These are phyloP conservation scores for Macrolepiota dolichaula DNA, from an alignment of 768 basidiomycete genomes.

Conservation along the genomic window DNA sequence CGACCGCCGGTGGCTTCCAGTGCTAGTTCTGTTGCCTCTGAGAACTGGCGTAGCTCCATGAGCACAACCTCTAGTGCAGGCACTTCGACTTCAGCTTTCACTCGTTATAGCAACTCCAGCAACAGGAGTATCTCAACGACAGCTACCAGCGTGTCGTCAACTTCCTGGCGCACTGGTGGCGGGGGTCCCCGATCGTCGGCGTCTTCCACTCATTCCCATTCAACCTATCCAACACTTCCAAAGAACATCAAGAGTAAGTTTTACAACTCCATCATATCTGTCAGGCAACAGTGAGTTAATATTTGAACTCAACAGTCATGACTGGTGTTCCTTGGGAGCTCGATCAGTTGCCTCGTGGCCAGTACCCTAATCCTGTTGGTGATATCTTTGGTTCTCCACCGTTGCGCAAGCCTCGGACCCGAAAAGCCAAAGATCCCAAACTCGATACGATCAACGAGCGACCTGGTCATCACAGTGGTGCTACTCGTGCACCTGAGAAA, in stretches of 20 bases:
- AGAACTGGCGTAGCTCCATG: constrained; percentile 79
- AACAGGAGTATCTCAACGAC: constrained; percentile 72
- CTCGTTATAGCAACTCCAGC: constrained; percentile 76
- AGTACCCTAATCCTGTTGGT: constrained; percentile 56
- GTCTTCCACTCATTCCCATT: constrained; percentile 25
- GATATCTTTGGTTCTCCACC: constrained; percentile 63
- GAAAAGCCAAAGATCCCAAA: constrained; percentile 62
- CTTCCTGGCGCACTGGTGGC: constrained; percentile 65
- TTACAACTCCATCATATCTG: neutral
- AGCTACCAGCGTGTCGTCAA: constrained; percentile 75
- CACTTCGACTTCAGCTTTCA: constrained; percentile 70
- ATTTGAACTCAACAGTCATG: constrained; percentile 50
- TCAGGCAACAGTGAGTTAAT: neutral
- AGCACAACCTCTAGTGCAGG: constrained; percentile 67
- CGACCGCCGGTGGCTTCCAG: constrained; percentile 51
- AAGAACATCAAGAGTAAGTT: constrained; percentile 83
- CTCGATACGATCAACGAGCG: constrained; percentile 79
- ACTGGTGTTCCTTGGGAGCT: constrained; percentile 77
- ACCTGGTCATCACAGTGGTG: constrained; percentile 30
- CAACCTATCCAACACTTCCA: constrained; percentile 35
- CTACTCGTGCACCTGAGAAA: constrained; percentile 40
- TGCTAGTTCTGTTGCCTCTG: constrained; percentile 59
- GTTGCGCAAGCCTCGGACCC: constrained; percentile 61
- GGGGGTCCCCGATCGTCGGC: constrained; percentile 30
- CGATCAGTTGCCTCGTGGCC: constrained; percentile 62